Base-by-base conservation (phyloP, 805 yeast species). In the Metschnikowia aberdeeniae region DNA sequence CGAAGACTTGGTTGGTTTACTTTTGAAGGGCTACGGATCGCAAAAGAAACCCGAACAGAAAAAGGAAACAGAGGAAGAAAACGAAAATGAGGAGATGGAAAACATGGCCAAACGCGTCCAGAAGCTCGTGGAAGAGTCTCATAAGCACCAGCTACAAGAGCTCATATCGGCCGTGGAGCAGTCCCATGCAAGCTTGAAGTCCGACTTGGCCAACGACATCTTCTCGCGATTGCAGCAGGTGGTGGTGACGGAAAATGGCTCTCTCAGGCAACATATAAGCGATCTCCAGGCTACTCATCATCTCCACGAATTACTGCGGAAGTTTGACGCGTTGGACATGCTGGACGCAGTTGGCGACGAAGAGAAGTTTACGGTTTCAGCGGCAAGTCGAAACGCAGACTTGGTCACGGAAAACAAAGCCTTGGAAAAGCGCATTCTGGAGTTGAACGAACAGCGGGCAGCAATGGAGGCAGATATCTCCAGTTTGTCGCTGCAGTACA, bases 401-500 rank as follows among this genome's bases (percentile, higher is more conserved):
- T 28, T 34, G 14, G 11, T n/a, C 5, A 4, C 29, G 20, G 11
- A 28, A 20, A 34, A 35, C 14, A 34, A 42, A 17, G 36, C 29
- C 6, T 39, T 39, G 35, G 30, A 39, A 11, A 20, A 31, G 32
- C 36, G 35, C 29, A 39, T 26, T 14, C 19, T 39, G n/a, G 20
- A 10, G 17, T 32, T 39, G 29, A 10, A 13, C 5, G 14, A 31
- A n/a, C 32, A 24, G 24, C 31, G 20, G 6, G 20, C 34, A 10
- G 33, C 24, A 17, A 26, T 32, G 26, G 55, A 59, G 39, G 55
- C 62, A 8, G 95, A 86, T 53, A 78, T 84, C 53, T 64, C 73
- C 44, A 86, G 82, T 62, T 76, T 80, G 46, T 66, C 78, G 43
- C 79, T 75, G 48, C 96, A 89, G 4, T 78, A 85, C 40, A 68